Evolutionary conservation across 768 basidiomycete species (phyloP).

Genomic region (Roridomyces roridus): DNA sequence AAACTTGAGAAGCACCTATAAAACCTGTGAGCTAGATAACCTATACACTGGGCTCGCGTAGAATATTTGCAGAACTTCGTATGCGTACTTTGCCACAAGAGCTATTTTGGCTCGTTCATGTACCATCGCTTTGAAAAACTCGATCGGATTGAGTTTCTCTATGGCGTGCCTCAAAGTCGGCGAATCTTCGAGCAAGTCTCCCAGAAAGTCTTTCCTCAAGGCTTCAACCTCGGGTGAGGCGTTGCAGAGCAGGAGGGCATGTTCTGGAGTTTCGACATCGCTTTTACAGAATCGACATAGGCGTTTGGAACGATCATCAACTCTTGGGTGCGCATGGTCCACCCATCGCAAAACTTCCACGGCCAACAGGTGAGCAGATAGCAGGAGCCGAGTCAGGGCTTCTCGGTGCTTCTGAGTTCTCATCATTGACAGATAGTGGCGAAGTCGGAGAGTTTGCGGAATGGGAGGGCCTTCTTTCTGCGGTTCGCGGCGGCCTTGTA

Average conservation of each 20-base stretch:
- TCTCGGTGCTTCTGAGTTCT: too few species aligned
- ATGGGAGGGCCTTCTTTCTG: constrained; percentile 3
- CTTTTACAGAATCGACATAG: constrained; percentile 10
- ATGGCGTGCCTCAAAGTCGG: not conserved
- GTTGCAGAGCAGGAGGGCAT: not conserved
- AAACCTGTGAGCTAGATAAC: too few species aligned
- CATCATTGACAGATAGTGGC: constrained; percentile 11
- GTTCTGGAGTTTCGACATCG: constrained; percentile 14
- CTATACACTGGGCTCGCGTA: too few species aligned
- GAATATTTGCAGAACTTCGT: too few species aligned
- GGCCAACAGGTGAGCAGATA: constrained; percentile 8
- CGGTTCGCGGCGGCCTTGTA: constrained; percentile 13
- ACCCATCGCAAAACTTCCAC: constrained; percentile 9
- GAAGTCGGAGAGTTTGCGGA: not conserved
- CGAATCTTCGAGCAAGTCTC: not conserved
- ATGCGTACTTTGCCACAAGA: too few species aligned
- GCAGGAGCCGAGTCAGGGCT: constrained; percentile 1
- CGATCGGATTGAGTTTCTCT: not conserved
- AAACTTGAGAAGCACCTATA: too few species aligned
- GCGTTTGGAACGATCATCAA: not conserved
- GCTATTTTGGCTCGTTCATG: too few species aligned
- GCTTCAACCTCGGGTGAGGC: not conserved
- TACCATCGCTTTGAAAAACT: too few species aligned
- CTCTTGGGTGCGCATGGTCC: constrained; percentile 4
- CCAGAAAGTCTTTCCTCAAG: not conserved